phyloP scores from a whole-genome alignment of 768 basidiomycete genomes.

The Austroboletus eburneus region DNA sequence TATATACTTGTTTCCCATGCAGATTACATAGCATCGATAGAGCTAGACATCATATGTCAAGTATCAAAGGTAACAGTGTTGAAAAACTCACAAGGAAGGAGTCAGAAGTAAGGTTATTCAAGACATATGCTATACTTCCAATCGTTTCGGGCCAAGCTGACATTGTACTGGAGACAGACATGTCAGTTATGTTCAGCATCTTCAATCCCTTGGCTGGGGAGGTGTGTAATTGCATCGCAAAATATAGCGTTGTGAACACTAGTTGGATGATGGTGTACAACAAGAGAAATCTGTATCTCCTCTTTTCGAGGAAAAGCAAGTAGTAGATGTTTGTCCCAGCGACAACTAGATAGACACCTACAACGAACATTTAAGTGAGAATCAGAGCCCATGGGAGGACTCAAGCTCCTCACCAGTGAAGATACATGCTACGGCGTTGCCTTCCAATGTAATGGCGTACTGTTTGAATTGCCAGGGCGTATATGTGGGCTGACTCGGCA shows the following conservation, averaged over 20 bases:
- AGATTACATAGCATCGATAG: background rate
- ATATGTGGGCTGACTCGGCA: constrained; percentile 10
- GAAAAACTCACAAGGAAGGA: background rate
- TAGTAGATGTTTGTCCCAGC: background rate
- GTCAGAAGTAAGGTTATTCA: background rate
- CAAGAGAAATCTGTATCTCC: background rate
- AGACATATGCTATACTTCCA: background rate
- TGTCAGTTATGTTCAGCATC: background rate
- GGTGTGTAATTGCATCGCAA: background rate
- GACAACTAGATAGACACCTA: background rate
- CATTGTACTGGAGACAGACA: background rate
- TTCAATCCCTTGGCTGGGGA: background rate
- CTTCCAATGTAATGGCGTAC: constrained; percentile 22
- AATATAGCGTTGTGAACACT: background rate
- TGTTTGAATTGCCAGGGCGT: constrained; percentile 7
- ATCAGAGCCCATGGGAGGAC: background rate
- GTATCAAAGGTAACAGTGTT: background rate
- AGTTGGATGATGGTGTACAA: background rate
- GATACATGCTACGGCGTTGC: constrained; percentile 14
- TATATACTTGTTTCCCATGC: background rate
- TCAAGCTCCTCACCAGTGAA: constrained; percentile 11
- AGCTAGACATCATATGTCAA: background rate
- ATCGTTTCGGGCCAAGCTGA: background rate
- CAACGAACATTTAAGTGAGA: too few relatives aligned
- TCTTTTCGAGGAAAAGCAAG: background rate